Percentiles rank a stretch among this genome's conserved stretches.
Evolutionary conservation across 345 rosid species (phyloP).

Genomic region (Boechera retrofracta): DNA sequence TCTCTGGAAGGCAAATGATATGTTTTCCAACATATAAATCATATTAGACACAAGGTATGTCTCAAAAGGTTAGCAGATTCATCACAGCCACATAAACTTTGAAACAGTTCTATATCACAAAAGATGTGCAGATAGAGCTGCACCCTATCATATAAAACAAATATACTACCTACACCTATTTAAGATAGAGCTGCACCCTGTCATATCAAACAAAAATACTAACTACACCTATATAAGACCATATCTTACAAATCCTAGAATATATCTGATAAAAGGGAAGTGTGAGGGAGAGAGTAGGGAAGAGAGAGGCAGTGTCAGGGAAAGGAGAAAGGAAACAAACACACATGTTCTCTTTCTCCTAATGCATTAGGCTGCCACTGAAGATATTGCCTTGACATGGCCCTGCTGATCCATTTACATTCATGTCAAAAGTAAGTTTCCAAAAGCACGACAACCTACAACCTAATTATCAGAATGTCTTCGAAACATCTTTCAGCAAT

Average conservation of each 20-base stretch:
- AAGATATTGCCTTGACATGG: slow-evolving; percentile 97
- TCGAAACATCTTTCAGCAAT: slow-evolving; percentile 45
- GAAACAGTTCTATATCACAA: neutral
- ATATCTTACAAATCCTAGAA: slow-evolving; percentile 31
- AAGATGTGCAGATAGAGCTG: slow-evolving; percentile 21
- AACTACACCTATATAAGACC: slow-evolving; percentile 31
- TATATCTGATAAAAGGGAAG: slow-evolving; percentile 60
- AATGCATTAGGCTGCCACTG: slow-evolving; percentile 99
- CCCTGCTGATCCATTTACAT: slow-evolving; percentile 99
- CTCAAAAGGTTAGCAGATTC: slow-evolving; percentile 21
- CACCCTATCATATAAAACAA: slow-evolving; percentile 14
- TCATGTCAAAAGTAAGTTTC: slow-evolving; percentile 78
- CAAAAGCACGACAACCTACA: slow-evolving; percentile 72
- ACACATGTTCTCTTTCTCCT: slow-evolving; percentile 98
- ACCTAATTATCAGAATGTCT: slow-evolving; percentile 66
- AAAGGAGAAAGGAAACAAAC: slow-evolving; percentile 99
- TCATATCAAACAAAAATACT: slow-evolving; percentile 9
- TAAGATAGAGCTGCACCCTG: slow-evolving; percentile 19
- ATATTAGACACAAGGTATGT: slow-evolving; percentile 2
- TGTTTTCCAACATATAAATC: slow-evolving; percentile 9
- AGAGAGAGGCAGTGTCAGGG: slow-evolving; percentile 90
- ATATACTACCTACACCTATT: neutral
- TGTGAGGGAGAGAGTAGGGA: slow-evolving; percentile 79
- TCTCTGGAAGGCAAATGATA: slow-evolving; percentile 26
- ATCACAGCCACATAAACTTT: slow-evolving; percentile 5